Conservation (phyloP, 352 stramenopile species). For the Pythium periplocum region DNA sequence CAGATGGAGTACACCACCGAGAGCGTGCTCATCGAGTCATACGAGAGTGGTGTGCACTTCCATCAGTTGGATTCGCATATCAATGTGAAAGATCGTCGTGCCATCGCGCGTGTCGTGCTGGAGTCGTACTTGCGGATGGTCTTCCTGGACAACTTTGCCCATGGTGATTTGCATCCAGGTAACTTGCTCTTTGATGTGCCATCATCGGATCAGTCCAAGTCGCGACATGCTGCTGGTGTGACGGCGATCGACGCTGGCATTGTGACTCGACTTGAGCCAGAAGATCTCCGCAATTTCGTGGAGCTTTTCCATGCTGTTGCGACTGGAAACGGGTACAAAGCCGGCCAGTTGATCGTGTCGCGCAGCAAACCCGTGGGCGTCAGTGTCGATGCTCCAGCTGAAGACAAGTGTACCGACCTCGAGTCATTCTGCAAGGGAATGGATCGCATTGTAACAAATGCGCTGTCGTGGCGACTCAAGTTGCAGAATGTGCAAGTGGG, state of each 20-base stretch:
- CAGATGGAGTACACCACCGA: slow-evolving; percentile 68
- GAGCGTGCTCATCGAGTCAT: slow-evolving; percentile 90
- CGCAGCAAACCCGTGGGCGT: slow-evolving; percentile 49
- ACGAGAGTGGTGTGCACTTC: slow-evolving; percentile 77
- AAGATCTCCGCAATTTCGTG: slow-evolving; percentile 81
- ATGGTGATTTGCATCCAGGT: slow-evolving; percentile 91
- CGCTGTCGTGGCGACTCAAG: slow-evolving; percentile 50
- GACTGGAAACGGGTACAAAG: slow-evolving; percentile 75
- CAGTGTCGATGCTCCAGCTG: slow-evolving; percentile 14
- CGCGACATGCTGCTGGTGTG: slow-evolving; percentile 26
- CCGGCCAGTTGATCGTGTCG: slow-evolving; percentile 68
- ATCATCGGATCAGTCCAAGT: neutral
- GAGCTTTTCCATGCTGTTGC: slow-evolving; percentile 82
- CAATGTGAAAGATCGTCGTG: slow-evolving; percentile 44
- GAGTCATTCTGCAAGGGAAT: slow-evolving; percentile 71
- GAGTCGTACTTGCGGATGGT: slow-evolving; percentile 93
- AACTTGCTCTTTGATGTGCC: slow-evolving; percentile 82
- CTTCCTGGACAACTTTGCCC: slow-evolving; percentile 94
- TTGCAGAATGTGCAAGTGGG: slow-evolving; percentile 77
- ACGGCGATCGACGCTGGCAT: slow-evolving; percentile 84
- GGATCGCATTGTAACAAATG: slow-evolving; percentile 67
- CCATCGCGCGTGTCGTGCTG: slow-evolving; percentile 71
- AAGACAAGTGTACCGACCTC: slow-evolving; percentile 65
- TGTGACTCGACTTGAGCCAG: slow-evolving; percentile 68
- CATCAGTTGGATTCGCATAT: slow-evolving; percentile 49